phyloP scores from a whole-genome alignment of 495 filamentous ascomycete genomes.

The Tuber brumale region DNA sequence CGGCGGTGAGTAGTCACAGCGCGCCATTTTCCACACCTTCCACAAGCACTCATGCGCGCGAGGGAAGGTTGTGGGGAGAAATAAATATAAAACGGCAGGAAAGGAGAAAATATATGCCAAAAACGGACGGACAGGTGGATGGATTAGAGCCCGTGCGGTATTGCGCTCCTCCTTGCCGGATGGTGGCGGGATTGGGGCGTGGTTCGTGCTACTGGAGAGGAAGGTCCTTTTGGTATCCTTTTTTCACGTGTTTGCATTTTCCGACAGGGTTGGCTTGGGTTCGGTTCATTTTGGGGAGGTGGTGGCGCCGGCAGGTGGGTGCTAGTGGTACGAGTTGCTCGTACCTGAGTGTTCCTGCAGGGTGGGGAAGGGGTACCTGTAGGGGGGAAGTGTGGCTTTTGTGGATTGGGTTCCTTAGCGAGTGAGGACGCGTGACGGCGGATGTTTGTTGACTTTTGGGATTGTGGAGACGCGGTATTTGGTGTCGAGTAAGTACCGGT shows the following conservation, averaged over 20 bases:
- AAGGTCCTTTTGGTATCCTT: background rate
- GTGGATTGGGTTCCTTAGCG: background rate
- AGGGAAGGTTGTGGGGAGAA: background rate
- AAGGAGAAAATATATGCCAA: background rate
- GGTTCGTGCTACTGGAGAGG: background rate
- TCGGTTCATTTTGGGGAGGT: background rate
- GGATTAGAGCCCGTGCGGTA: background rate
- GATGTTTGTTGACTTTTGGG: background rate
- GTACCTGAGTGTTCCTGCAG: background rate
- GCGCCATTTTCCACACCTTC: background rate
- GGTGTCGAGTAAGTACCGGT: background rate
- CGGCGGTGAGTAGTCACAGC: background rate
- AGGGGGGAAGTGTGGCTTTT: background rate
- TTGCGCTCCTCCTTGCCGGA: background rate
- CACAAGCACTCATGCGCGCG: background rate
- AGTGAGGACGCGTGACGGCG: background rate
- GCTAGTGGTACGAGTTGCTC: background rate
- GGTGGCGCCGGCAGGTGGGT: background rate
- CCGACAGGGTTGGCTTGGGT: background rate
- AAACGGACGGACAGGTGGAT: background rate
- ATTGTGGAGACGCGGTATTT: background rate
- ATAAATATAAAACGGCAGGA: background rate
- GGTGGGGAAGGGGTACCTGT: too few species aligned
- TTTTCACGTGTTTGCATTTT: background rate
- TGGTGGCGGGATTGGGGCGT: background rate